These are phyloP conservation scores for Acanthamoeba castellanii DNA, from an alignment of 208 protist species.

Conservation along the genomic window DNA sequence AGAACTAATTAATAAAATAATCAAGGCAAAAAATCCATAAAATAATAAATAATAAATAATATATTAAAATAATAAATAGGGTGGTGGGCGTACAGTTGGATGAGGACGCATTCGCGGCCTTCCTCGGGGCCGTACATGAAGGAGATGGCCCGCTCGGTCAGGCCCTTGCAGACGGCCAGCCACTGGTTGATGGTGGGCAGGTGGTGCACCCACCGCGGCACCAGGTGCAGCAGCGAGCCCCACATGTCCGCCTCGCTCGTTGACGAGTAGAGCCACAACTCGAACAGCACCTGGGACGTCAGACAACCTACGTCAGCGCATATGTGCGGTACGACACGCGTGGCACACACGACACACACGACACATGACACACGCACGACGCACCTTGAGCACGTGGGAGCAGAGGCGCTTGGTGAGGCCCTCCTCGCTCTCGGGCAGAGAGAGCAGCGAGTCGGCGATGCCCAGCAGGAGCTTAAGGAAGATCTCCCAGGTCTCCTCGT, in stretches of 20 bases:
- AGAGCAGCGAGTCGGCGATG: conserved; percentile 75
- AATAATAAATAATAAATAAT: neutral
- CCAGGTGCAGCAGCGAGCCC: conserved; percentile 68
- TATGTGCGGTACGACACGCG: neutral
- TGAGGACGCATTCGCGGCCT: conserved; percentile 42
- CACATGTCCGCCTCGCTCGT: conserved; percentile 73
- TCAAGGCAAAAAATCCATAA: no score
- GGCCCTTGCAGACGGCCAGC: conserved; percentile 72
- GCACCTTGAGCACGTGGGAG: conserved; percentile 38
- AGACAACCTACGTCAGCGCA: neutral
- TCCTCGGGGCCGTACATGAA: conserved; percentile 75
- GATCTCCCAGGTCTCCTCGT: conserved; percentile 75
- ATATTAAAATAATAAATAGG: neutral
- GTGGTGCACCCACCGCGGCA: conserved; percentile 73
- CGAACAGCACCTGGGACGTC: conserved; percentile 65
- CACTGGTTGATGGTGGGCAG: conserved; percentile 76
- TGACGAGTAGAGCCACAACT: conserved; percentile 79
- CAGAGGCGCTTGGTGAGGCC: conserved; percentile 75
- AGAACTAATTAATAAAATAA: neutral
- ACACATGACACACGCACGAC: neutral
- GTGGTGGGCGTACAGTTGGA: neutral
- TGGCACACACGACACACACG: neutral
- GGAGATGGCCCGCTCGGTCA: conserved; percentile 74
- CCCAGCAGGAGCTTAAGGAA: conserved; percentile 78
- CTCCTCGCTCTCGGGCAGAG: neutral